Evolutionary conservation across 306 rosid species (phyloP).

Genomic region (Fagus crenata): DNA sequence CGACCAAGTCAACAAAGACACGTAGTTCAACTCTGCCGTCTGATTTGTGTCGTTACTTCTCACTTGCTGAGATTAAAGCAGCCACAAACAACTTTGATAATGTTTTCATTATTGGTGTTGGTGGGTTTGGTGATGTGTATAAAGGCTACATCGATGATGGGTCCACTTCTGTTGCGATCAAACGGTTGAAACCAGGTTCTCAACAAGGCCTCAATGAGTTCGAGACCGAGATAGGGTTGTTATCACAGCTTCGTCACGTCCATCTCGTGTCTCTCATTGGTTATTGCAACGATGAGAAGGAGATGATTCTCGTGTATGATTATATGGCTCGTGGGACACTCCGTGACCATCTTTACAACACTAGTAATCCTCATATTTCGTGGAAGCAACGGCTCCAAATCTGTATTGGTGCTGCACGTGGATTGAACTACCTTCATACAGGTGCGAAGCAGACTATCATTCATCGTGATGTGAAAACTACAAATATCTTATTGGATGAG

Average conservation of each 20-base stretch:
- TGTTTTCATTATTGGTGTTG: conserved; percentile 28
- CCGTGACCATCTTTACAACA: conserved; percentile 31
- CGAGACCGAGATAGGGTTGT: conserved; percentile 30
- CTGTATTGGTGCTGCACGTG: conserved; percentile 1
- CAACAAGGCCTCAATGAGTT: conserved; percentile 42
- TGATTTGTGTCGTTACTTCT: conserved; percentile 30
- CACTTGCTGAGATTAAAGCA: conserved; percentile 31
- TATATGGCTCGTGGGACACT: conserved; percentile 36
- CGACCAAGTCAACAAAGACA: conserved; percentile 3
- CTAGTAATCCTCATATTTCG: conserved; percentile 9
- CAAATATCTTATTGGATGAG: conserved; percentile 29
- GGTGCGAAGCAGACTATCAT: conserved; percentile 27
- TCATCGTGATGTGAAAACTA: conserved; percentile 35
- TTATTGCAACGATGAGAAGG: conserved; percentile 18
- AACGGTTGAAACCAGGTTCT: conserved; percentile 41
- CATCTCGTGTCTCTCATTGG: conserved; percentile 39
- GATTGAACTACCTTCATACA: conserved; percentile 32
- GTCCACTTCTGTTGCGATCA: conserved; percentile 26
- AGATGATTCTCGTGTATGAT: conserved; percentile 44
- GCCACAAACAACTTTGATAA: conserved; percentile 38
- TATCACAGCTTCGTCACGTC: conserved; percentile 26
- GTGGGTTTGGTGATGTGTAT: conserved; percentile 50
- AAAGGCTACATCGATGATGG: conserved; percentile 28
- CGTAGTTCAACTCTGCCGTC: background rate
- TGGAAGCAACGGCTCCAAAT: conserved; percentile 29